Percentiles rank a stretch among this genome's conserved stretches.
Evolutionary conservation across 1,284 basidiomycete species (phyloP).

Genomic region (Puccinia polysora): DNA sequence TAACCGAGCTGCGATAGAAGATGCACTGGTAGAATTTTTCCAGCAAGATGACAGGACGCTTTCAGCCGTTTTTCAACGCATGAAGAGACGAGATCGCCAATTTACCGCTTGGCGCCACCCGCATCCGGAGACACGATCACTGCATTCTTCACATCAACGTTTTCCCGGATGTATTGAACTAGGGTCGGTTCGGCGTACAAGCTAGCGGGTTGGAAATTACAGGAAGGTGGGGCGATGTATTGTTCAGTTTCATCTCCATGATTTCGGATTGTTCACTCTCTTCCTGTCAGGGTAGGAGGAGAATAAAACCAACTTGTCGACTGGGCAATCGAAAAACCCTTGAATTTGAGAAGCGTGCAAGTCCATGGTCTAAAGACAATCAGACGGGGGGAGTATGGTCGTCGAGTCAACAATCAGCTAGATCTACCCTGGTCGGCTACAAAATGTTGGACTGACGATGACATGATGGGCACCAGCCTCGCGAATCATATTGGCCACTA

Average conservation of each 20-base stretch:
- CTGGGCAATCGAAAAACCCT: constrained; percentile 99
- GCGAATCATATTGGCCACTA: constrained; percentile 98
- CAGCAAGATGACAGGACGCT: constrained; percentile 21
- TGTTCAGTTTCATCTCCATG: background rate
- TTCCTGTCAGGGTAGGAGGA: background rate
- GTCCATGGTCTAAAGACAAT: constrained; percentile 85
- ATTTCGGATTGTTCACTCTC: background rate
- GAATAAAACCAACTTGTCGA: constrained; percentile 81
- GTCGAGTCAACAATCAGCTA: background rate
- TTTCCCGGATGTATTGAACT: constrained; percentile 86
- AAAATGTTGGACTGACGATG: constrained; percentile 65
- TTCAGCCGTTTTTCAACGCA: constrained; percentile 5
- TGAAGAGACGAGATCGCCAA: constrained; percentile 9
- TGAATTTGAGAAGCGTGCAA: constrained; percentile 97
- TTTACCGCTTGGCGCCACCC: constrained; percentile 91
- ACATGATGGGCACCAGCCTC: constrained; percentile 97
- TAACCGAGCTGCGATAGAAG: constrained; percentile 91
- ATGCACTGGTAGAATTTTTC: no score
- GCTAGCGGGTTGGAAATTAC: no score
- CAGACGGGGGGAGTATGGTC: no score
- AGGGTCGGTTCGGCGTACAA: constrained; percentile 97
- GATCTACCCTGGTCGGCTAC: constrained; percentile 44
- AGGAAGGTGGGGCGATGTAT: no score
- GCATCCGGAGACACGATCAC: constrained; percentile 99
- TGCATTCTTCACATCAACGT: constrained; percentile 79